Base-by-base conservation (phyloP, 495 filamentous ascomycete genomes). In the Aspergillus bertholletiae region DNA sequence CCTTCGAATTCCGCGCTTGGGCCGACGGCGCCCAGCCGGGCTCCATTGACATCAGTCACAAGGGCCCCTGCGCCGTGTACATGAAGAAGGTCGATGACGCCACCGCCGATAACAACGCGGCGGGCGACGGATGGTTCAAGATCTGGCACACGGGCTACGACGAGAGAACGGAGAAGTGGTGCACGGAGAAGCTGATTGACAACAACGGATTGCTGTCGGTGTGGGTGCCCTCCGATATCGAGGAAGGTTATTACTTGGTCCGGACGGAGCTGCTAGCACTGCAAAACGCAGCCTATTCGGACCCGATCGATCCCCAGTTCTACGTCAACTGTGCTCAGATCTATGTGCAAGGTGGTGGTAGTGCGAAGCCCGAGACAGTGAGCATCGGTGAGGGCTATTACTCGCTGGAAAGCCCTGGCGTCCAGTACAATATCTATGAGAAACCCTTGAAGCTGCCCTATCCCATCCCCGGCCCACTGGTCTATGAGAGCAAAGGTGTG, bases 51-150 rank as follows among this genome's bases (percentile, higher is more conserved):
- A 55, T 54, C 2, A 80, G 75, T 37, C 87, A 92, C 67, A 82
- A 86, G 62, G 89, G 80, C 46, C 85, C 88, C 40, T 87, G 85
- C 55, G 79, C 87, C 11, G 78, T 90, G 22, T 91, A 92, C 66
- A 77, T 90, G 68, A 91, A 91, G 70, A 75, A 77, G 27, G 77
- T 87, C 5, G 64, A 65, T 45, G 65, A 80, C 49, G 63, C 74
- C 3, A 67, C 66, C 17, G 71, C 71, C 12, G 55, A 52, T 58
- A 57, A 74, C 55, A 70, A 72, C 52, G 78, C 76, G 26, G 64
- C 74, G 24, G 88, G 88, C 5, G 67, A 68, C 52, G 88, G 89
- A 20, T 93, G 89, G 89, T 88, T 93, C 76, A 92, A 91, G 75
- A 84, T 93, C 65, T 88, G 71, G 71, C 74, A 87, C 41, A 78